phyloP scores from a whole-genome alignment of 2,329 filamentous ascomycete species.

The Trichoderma cornu-damae region DNA sequence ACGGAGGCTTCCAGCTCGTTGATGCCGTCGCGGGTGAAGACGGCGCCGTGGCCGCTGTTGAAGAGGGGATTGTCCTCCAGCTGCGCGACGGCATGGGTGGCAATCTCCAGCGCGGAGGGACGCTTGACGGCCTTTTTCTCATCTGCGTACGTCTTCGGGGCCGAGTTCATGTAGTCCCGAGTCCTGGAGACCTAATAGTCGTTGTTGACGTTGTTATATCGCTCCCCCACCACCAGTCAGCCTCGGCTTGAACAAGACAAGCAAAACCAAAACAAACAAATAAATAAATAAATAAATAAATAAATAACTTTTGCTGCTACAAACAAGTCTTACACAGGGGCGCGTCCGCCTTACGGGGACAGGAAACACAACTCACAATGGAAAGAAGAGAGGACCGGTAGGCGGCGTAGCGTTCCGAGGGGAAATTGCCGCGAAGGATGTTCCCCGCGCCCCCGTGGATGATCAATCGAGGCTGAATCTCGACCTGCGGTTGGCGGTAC shows the following conservation, averaged over 20 bases:
- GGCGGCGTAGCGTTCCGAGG: slow-evolving; percentile 51
- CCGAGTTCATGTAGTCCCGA: slow-evolving; percentile 43
- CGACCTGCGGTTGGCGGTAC: slow-evolving; percentile 31
- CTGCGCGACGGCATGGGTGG: slow-evolving; percentile 66
- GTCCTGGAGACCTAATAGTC: slow-evolving; percentile 45
- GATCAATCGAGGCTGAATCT: slow-evolving; percentile 54
- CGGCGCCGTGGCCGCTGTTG: slow-evolving; percentile 78
- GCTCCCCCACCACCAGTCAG: no score
- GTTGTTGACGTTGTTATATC: neutral
- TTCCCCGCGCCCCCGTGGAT: slow-evolving; percentile 71
- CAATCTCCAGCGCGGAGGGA: slow-evolving; percentile 65
- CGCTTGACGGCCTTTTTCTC: neutral
- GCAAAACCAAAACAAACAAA: no score
- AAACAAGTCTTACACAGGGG: no score
- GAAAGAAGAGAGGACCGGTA: slow-evolving; percentile 57
- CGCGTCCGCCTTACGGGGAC: no score
- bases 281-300: neutral
- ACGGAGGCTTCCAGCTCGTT: slow-evolving; percentile 84
- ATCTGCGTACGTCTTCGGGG: neutral
- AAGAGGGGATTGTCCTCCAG: slow-evolving; percentile 79
- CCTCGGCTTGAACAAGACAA: neutral
- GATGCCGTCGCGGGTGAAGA: slow-evolving; percentile 76
- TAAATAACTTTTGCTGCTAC: neutral
- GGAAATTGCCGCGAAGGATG: slow-evolving; percentile 55
- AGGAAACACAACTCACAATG: slow-evolving; percentile 44